phyloP scores from a whole-genome alignment of 257 asterid genomes.

The Solanum chaucha region DNA sequence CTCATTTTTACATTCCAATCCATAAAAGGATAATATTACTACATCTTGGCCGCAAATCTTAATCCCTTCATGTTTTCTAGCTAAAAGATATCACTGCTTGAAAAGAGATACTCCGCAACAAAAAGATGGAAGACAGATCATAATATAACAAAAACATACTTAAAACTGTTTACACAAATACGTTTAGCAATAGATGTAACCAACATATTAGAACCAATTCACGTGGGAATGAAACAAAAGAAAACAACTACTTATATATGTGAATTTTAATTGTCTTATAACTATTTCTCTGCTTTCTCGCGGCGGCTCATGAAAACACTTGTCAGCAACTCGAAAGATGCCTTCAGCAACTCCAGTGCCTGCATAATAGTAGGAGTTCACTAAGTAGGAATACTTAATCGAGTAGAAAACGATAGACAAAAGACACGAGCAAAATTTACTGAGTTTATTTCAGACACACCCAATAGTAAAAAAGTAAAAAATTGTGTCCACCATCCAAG shows the following conservation, averaged over 20 bases:
- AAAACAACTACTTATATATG: not conserved
- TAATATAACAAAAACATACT: not conserved
- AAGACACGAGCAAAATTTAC: not conserved
- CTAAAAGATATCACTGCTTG: not conserved
- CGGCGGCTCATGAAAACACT: not conserved
- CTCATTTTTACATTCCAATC: not conserved
- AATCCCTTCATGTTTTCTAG: not conserved
- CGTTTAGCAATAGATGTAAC: not conserved
- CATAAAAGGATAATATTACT: not conserved
- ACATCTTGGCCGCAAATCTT: not conserved
- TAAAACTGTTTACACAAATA: not conserved
- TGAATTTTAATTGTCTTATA: not conserved
- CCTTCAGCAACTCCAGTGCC: conserved; percentile 25
- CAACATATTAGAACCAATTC: not conserved
- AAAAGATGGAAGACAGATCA: not conserved
- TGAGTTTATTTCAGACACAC: not conserved
- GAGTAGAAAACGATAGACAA: not conserved
- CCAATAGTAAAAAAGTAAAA: not conserved
- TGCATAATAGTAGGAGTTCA: not conserved
- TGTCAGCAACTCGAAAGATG: conserved; percentile 5
- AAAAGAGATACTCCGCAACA: not conserved
- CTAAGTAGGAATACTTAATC: too few species aligned
- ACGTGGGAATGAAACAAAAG: not conserved
- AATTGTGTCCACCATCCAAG: too few species aligned
- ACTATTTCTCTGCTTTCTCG: not conserved